Base-by-base conservation (phyloP, 305 asterid genomes). In the Solanum hybrid region DNA sequence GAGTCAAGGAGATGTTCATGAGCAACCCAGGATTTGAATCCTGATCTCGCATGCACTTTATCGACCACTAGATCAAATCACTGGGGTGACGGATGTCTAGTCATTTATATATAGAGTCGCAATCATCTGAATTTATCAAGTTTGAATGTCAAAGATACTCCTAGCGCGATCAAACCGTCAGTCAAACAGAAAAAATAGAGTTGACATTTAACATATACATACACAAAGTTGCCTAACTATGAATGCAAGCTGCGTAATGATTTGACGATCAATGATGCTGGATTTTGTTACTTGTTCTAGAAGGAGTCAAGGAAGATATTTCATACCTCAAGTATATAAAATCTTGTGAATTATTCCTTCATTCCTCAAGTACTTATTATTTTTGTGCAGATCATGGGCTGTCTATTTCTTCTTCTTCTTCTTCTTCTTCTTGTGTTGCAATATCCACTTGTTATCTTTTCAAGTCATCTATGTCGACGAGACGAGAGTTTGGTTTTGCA, bases 401-500 rank as follows among this genome's bases (percentile, higher is more conserved):
- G 34, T n/a, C 84, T 36, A 31, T 14, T 77, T 24, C 81, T 22
- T 11, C 42, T 88, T 24, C 75, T 20, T 10, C 40, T 88, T 36
- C 46, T 86, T 14, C 84, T 88, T 36, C 51, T 87, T 14, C 84
- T 90, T 27, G 17, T 88, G 37, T 46, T 86, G 11, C 73, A 66
- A 76, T 81, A n/a, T 40, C 91, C 77, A 38, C 16, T 42, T 51
- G 24, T 29, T 27, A 22, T 60, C 66, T 78, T 85, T 64, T 46
- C 90, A 66, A 20, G 34, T 60, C 88, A 81, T 36, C 71, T 82
- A 31, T 91, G 93, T 38, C 71, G 3, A 16, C 42, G 17, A 46
- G 88, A 56, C 42, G 89, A 89, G 46, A 91, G 35, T 38, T 87
- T 51, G 13, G n/a, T 84, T 36, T 87, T 91, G 92, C 82, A 87